A percentile compares a stretch with the other conserved stretches of the same genome.
These are phyloP conservation scores for Colletotrichum sp. DNA, from an alignment of 2,329 filamentous ascomycete genomes.

Conservation along the genomic window DNA sequence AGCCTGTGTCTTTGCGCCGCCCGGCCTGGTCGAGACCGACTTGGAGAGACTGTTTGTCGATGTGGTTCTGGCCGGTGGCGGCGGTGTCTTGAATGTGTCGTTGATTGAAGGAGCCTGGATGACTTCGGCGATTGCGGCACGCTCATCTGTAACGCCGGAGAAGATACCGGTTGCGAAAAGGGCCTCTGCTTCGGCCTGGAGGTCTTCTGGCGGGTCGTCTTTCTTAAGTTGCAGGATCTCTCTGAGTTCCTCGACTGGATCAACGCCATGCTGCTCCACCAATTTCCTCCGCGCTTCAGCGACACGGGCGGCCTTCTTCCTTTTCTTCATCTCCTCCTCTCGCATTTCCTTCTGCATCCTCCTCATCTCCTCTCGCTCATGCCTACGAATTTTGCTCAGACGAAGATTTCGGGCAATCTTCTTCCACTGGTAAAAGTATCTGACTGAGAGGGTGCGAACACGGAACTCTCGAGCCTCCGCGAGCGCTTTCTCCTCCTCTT, in stretches of 20 bases:
- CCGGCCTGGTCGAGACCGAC: constrained; percentile 4
- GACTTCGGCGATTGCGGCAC: constrained; percentile 37
- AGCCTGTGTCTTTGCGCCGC: constrained; percentile 40
- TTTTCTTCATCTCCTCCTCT: constrained; percentile 33
- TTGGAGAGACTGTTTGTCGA: constrained; percentile 14
- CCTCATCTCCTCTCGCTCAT: constrained; percentile 55
- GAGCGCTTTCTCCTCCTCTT: constrained; percentile 53
- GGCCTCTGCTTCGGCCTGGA: constrained; percentile 37
- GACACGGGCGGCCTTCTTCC: constrained; percentile 34
- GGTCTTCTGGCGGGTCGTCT: constrained; percentile 29
- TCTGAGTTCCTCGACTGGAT: constrained; percentile 39
- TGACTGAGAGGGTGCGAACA: constrained; percentile 53
- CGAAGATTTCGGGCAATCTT: constrained; percentile 52
- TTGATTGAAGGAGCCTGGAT: constrained; percentile 28
- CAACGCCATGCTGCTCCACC: constrained; percentile 20
- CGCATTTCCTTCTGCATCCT: constrained; percentile 42
- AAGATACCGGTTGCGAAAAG: constrained; percentile 48
- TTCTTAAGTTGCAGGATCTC: constrained; percentile 36
- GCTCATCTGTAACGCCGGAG: constrained; percentile 43
- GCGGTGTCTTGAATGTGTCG: not conserved
- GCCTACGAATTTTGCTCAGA: constrained; percentile 54
- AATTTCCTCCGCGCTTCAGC: constrained; percentile 8
- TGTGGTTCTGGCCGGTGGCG: not conserved
- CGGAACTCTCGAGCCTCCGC: constrained; percentile 54
- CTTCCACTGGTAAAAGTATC: constrained; percentile 64